Conservation (phyloP, 495 filamentous ascomycete species). For the Xylaria intraflava region DNA sequence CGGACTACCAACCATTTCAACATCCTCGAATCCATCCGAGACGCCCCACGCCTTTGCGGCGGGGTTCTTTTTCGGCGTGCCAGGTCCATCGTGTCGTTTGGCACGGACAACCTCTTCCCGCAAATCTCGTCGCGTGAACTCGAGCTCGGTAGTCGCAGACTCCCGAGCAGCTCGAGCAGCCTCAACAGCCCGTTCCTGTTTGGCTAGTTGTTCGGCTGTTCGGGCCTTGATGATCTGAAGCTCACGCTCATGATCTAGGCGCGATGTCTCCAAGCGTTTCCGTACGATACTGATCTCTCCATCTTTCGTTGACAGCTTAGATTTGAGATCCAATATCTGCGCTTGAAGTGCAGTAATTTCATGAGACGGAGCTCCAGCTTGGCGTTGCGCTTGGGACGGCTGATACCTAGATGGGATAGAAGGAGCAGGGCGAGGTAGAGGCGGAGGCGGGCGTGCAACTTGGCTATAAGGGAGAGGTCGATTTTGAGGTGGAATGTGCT, state of each 20-base stretch:
- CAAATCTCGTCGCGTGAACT: constrained; percentile 47
- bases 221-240: constrained; percentile 38
- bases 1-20: constrained; percentile 42
- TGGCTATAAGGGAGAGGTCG: constrained; percentile 17
- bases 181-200: constrained; percentile 41
- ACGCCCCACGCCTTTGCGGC: constrained; percentile 34
- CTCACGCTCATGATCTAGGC: constrained; percentile 40
- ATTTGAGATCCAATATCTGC: constrained; percentile 33
- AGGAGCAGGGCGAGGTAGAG: constrained; percentile 19
- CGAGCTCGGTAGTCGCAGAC: constrained; percentile 42
- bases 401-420: constrained; percentile 21
- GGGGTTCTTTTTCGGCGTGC: constrained; percentile 43
- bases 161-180: constrained; percentile 40
- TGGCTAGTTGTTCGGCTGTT: constrained; percentile 39
- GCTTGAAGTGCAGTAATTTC: constrained; percentile 22
- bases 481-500: constrained; percentile 17
- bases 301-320: constrained; percentile 37
- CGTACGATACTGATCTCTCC: constrained; percentile 50
- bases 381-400: constrained; percentile 21
- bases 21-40: constrained; percentile 49
- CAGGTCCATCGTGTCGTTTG: constrained; percentile 29
- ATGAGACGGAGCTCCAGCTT: constrained; percentile 11
- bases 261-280: constrained; percentile 42
- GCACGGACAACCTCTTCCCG: constrained; percentile 39
- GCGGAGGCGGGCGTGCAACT: constrained; percentile 16